Percentiles rank a stretch among this genome's conserved stretches.
Evolutionary conservation across 78 protist genomes (phyloP).

Genomic region (slime mould (Dictyostelium discoideum)): DNA sequence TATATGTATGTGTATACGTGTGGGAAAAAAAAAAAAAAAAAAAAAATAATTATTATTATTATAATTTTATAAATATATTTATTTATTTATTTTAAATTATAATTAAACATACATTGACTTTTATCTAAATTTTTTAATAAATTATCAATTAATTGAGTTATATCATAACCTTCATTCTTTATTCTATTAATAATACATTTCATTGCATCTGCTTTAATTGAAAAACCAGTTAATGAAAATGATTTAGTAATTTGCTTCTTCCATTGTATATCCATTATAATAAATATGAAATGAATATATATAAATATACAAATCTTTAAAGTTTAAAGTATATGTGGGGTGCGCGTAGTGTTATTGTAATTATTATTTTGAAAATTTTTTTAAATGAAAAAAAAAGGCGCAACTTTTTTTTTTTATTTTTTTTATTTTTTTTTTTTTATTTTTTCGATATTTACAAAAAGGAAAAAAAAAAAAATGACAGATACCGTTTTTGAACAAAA

Average conservation of each 20-base stretch:
- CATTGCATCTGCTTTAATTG: constrained; percentile 51
- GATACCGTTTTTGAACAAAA: neutral
- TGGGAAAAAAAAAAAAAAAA: too few species aligned
- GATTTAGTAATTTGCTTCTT: constrained; percentile 45
- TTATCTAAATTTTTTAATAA: constrained; percentile 49
- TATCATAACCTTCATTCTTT: neutral
- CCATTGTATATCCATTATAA: constrained; percentile 44
- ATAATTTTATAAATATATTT: neutral
- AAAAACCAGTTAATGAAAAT: constrained; percentile 38
- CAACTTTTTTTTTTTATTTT: neutral
- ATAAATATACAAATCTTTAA: too few species aligned
- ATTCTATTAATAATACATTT: neutral
- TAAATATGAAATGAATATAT: too few species aligned
- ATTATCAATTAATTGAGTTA: neutral
- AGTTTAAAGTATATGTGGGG: too few species aligned
- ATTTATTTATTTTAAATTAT: too few species aligned
- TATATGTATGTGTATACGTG: too few species aligned
- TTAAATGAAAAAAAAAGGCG: too few species aligned
- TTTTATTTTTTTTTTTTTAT: too few species aligned
- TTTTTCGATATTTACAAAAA: too few species aligned
- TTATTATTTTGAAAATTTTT: too few species aligned
- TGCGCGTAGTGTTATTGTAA: too few species aligned
- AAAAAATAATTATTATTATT: neutral
- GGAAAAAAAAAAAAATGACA: neutral
- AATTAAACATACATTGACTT: constrained; percentile 2